phyloP scores from a whole-genome alignment of 495 filamentous ascomycete genomes.

The Neurospora hispaniola region DNA sequence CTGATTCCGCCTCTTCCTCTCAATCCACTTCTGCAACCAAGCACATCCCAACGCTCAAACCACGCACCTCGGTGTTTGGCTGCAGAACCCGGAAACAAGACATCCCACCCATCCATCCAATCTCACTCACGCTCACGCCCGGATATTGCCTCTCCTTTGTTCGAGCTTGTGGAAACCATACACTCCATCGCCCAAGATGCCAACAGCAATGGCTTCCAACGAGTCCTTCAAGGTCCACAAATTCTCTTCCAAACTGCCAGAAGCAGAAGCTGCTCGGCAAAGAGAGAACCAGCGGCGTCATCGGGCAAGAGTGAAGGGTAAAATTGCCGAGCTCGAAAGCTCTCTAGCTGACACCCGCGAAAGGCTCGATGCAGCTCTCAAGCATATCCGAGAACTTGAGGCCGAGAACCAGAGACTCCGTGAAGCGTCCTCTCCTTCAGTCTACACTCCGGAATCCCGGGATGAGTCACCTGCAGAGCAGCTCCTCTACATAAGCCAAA shows the following conservation, averaged over 20 bases:
- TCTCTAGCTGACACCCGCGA: conserved; percentile 6
- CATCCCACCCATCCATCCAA: neutral
- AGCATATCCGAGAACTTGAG: conserved; percentile 8
- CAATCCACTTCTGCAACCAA: neutral
- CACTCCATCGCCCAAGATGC: neutral
- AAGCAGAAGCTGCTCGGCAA: conserved; percentile 15
- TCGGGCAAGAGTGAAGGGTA: conserved; percentile 19
- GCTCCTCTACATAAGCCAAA: neutral
- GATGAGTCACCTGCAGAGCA: neutral
- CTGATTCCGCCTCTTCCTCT: neutral
- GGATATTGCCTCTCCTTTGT: neutral
- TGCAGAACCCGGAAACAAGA: neutral
- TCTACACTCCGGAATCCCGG: neutral
- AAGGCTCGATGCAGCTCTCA: conserved; percentile 12
- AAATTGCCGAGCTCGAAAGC: conserved; percentile 15
- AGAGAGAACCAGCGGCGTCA: conserved; percentile 25
- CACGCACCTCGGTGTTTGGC: neutral
- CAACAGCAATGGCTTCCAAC: neutral
- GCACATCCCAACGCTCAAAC: neutral
- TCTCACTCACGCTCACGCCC: neutral
- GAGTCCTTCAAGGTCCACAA: conserved; percentile 8
- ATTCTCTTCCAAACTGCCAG: conserved; percentile 16
- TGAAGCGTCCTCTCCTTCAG: neutral
- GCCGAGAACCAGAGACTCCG: conserved; percentile 13
- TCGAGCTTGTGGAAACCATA: neutral